These are phyloP conservation scores for Lactarius sanguifluus DNA, from an alignment of 768 basidiomycete species.

Conservation along the genomic window DNA sequence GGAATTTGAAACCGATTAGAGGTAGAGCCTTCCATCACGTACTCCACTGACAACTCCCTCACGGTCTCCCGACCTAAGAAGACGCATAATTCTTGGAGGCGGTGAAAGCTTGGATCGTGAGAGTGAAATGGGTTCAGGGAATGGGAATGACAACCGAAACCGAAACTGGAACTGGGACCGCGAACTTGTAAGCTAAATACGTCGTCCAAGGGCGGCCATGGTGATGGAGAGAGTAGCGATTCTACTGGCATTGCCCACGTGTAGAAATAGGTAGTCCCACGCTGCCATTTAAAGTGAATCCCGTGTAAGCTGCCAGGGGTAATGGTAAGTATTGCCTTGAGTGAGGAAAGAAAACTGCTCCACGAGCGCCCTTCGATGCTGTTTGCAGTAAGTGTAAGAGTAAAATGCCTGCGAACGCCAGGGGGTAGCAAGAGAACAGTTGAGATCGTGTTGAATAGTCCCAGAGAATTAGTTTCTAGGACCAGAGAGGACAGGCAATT, in stretches of 20 bases:
- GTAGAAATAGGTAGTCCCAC: not conserved
- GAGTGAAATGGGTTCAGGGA: not conserved
- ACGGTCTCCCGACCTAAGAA: conserved; percentile 12
- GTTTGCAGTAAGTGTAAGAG: not conserved
- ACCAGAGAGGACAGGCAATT: conserved; percentile 2
- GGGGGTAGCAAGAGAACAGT: not conserved
- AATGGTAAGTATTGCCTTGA: conserved; percentile 1
- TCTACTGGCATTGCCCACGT: conserved; percentile 6
- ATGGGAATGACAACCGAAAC: conserved; percentile 4
- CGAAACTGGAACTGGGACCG: not conserved
- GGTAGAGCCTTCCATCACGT: not conserved
- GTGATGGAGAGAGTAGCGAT: not conserved
- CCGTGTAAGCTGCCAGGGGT: not conserved
- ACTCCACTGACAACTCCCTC: conserved; percentile 9
- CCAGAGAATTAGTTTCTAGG: conserved; percentile 9
- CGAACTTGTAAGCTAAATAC: conserved; percentile 8
- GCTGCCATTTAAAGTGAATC: conserved; percentile 11
- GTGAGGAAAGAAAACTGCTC: conserved; percentile 2
- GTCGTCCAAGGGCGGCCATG: conserved; percentile 14
- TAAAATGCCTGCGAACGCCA: conserved; percentile 13
- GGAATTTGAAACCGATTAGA: not conserved
- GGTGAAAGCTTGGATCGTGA: conserved; percentile 8
- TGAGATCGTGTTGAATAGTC: conserved; percentile 7
- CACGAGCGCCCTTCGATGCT: not conserved
- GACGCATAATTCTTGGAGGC: conserved; percentile 15